Evolutionary conservation across 2,329 filamentous ascomycete genomes (phyloP), one percentile per base, ranked within the genome.

Genomic region (Proliferodiscus dingleyae): DNA sequence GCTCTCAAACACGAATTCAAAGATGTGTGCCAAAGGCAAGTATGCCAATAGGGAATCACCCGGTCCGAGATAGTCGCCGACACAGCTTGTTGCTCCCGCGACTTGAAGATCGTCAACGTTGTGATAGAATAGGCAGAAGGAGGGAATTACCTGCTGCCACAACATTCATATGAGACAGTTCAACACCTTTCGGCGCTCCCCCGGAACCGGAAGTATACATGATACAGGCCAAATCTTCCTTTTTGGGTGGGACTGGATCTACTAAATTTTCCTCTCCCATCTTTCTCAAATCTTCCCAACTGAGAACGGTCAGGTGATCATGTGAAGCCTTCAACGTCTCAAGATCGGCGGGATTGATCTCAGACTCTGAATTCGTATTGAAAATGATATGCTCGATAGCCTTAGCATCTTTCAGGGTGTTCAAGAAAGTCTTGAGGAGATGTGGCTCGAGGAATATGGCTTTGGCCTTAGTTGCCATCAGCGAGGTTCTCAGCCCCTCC

Each of bases 1-100:
- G 64, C 94, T 95, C 69, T 97, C 91, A 55, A 97, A 87, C 46
- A 90, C 85, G 67, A 95, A 91, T 67, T 97, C 91, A 58, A 96
- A 81, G 60, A 96, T 96, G 64, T 97, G 91, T 2, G 91, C 89
- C 43, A 94, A 81, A 1, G 91, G 91, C 13, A 97, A 78, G 66
- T 96, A 97, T 22, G 89, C 88, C 33, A 97, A 77, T 40, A 96
- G 74, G 33, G 78, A 77, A 58, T 97, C 91, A 37, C 76, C 79
- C 43, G 84, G 81, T 48, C 82, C 83, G 40, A 97, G 79, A 59
- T 83, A 83, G 46, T 84, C 80, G 21, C 85, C 87, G 37, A 96
- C 81, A 50, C 86, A 81, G 36, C 77, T 76, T 60, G 83, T 79
- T 34, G 95, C 79, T 63, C 91, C 91, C 36, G 90, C 84, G 54